Percentiles rank a stretch among this genome's conserved stretches.
Conservation (phyloP, 1,284 basidiomycete species). For the Malassezia furfur region DNA sequence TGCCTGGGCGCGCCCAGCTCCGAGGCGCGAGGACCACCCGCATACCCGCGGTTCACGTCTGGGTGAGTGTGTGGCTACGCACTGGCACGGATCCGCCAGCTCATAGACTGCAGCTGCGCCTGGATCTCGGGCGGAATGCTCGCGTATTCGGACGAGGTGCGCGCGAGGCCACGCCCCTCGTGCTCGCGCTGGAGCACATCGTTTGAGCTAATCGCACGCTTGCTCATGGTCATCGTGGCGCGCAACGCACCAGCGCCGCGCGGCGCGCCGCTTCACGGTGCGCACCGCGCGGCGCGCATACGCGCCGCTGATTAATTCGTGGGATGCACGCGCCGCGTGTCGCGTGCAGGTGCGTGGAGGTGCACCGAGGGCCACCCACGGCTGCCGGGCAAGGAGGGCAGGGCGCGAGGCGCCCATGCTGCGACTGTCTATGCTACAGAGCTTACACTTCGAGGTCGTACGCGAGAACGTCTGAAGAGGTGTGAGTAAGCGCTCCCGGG, state of each 20-base stretch:
- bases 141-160: constrained; percentile 11
- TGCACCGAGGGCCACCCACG: too few species aligned
- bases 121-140: constrained; percentile 13
- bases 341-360: neutral
- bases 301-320: neutral
- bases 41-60: constrained; percentile 17
- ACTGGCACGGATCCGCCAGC: constrained; percentile 20
- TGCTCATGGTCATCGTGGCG: neutral
- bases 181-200: constrained; percentile 9
- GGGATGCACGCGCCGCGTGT: neutral
- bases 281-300: neutral
- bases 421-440: neutral
- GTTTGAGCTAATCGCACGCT: constrained; percentile 11
- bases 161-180: neutral
- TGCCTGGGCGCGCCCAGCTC: neutral
- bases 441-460: constrained; percentile 34
- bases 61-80: constrained; percentile 1
- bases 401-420: too few species aligned
- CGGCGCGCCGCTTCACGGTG: too few species aligned
- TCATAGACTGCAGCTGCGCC: constrained; percentile 14
- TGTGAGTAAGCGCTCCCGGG: neutral
- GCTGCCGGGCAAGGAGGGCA: too few species aligned
- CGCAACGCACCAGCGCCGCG: neutral
- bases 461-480: constrained; percentile 23
- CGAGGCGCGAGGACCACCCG: neutral